phyloP scores from a whole-genome alignment of 139 green algal species.

The Picochlorum sp. region DNA sequence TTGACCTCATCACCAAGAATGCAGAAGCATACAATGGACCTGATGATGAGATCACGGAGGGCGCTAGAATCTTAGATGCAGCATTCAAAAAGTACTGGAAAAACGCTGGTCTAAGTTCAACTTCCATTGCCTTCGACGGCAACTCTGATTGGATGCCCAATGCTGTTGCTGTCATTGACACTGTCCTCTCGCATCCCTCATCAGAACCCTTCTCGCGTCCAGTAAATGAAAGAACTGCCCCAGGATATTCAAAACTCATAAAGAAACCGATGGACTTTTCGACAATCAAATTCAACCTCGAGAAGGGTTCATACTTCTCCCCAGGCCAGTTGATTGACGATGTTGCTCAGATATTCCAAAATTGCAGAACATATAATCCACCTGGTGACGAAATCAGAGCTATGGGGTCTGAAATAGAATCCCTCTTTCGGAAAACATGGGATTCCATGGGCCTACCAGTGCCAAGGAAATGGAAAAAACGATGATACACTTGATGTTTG shows the following conservation, averaged over 20 bases:
- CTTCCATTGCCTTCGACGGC: neutral
- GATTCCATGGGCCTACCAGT: constrained; percentile 1
- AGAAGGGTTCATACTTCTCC: neutral
- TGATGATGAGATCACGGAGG: constrained; percentile 5
- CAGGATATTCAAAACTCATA: constrained; percentile 19
- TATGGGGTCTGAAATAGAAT: constrained; percentile 4
- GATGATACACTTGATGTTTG: neutral
- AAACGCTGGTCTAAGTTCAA: neutral
- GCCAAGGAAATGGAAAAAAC: constrained; percentile 3
- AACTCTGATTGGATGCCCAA: neutral
- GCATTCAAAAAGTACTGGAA: constrained; percentile 10
- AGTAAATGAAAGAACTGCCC: neutral
- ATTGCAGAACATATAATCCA: constrained; percentile 6
- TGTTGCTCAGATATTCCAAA: constrained; percentile 6
- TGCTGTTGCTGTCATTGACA: neutral
- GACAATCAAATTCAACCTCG: constrained; percentile 1
- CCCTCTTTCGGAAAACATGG: constrained; percentile 1
- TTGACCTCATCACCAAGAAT: constrained; percentile 32
- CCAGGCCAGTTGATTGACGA: constrained; percentile 6
- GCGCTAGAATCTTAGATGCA: neutral
- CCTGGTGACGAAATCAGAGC: constrained; percentile 2
- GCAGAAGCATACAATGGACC: constrained; percentile 13
- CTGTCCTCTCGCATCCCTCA: neutral
- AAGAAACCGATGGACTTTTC: constrained; percentile 11
- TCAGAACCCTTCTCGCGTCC: neutral